Base-by-base conservation (phyloP, 108 stramenopile species). In the Cylindrotheca closterium region DNA sequence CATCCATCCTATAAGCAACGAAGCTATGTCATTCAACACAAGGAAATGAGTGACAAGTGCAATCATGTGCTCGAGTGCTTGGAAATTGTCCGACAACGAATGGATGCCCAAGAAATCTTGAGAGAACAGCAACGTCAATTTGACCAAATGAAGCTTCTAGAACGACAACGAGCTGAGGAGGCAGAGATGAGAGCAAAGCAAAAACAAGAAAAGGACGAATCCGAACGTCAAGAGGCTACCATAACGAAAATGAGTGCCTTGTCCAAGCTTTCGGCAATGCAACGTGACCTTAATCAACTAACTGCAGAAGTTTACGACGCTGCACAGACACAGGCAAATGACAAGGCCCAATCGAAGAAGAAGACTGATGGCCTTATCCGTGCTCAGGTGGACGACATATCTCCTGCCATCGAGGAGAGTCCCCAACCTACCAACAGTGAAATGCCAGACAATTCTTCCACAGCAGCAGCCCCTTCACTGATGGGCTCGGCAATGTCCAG, bases 51-150 rank as follows among this genome's bases (percentile, higher is more conserved):
- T 28, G 19, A 29, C 62, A 76, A 63, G 68, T 76, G 37, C 27
- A 68, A 63, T 0, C 50, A 65, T 26, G 75, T 76, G 15, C n/a
- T 76, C 18, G 21, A 32, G 33, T 65, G 60, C 37, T 55, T 76
- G 57, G 68, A 76, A 45, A 62, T 65, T 47, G 46, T 76, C 27
- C 58, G 33, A 27, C 61, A 66, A 29, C 67, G 75, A 33, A 76
- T 76, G 75, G 75, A 76, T 34, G 75, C 75, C 34, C 65, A 73
- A 66, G 72, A 75, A 63, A 33, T 67, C 10, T 52, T 75, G 26
- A 59, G 47, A 34, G 74, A 67, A 47, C 23, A 50, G 48, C 2
- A 29, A 28, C 58, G 56, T 19, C 55, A 47, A 49, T 28, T 32
- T 22, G 61, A 51, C 45, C 46, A 74, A 24, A 26, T 28, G 30